Evolutionary conservation across 306 rosid species (phyloP).

Genomic region (Vigna hirtella): DNA sequence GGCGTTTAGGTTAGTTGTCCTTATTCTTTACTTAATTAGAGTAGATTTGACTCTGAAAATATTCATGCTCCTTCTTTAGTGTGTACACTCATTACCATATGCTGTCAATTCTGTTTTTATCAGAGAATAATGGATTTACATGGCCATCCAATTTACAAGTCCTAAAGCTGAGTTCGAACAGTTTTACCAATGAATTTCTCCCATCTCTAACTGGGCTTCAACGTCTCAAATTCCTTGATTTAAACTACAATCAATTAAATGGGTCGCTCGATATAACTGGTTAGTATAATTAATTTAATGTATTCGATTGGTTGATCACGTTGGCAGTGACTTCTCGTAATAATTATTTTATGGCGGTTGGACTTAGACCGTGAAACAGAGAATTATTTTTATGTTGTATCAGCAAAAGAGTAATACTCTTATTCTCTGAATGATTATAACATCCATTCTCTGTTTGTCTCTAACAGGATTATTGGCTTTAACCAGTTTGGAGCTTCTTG

Average conservation of each 20-base stretch:
- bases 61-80: neutral
- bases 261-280: slow-evolving; percentile 20
- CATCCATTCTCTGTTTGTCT: neutral
- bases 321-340: neutral
- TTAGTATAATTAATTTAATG: neutral
- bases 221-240: slow-evolving; percentile 8
- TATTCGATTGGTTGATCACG: neutral
- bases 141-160: neutral
- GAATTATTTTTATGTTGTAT: neutral
- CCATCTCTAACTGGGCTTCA: neutral
- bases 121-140: neutral
- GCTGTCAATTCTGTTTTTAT: neutral
- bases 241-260: neutral
- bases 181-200: neutral
- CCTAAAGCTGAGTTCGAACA: neutral
- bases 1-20: neutral
- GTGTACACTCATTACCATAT: neutral
- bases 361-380: neutral
- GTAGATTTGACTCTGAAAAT: neutral
- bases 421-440: neutral
- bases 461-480: neutral
- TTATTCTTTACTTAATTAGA: neutral
- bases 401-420: neutral
- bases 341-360: neutral
- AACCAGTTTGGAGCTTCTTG: neutral